A percentile compares a stretch with the other conserved stretches of the same genome.
phyloP scores from a whole-genome alignment of 768 basidiomycete genomes.

The Rhizopogon vulgaris region DNA sequence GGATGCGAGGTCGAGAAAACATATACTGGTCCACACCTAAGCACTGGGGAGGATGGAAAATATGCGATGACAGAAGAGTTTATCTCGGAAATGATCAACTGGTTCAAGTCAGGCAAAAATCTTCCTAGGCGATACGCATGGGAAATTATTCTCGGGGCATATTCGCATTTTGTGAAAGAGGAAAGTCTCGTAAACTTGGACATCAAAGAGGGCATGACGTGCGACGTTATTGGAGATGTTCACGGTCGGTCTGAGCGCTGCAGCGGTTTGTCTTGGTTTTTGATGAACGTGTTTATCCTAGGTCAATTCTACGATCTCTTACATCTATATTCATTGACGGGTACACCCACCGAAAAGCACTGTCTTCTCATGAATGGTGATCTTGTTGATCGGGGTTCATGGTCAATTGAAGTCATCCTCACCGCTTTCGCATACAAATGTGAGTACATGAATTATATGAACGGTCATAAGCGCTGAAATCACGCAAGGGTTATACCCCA shows the following conservation, averaged over 20 bases:
- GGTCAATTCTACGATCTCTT: slow-evolving; percentile 95
- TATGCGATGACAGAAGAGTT: slow-evolving; percentile 75
- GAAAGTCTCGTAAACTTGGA: slow-evolving; percentile 75
- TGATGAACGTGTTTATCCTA: slow-evolving; percentile 24
- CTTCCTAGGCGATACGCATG: slow-evolving; percentile 85
- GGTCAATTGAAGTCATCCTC: slow-evolving; percentile 90
- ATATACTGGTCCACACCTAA: slow-evolving; percentile 73
- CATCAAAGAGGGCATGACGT: slow-evolving; percentile 70
- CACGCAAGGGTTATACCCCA: slow-evolving; percentile 82
- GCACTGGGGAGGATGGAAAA: slow-evolving; percentile 52
- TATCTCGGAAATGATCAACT: slow-evolving; percentile 78
- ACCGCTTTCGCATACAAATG: slow-evolving; percentile 95
- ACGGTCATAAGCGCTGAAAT: slow-evolving; percentile 7
- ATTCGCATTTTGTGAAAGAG: slow-evolving; percentile 68
- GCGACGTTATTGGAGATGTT: slow-evolving; percentile 95
- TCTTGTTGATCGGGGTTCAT: slow-evolving; percentile 95
- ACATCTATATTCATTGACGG: slow-evolving; percentile 81
- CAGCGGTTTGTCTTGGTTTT: not conserved
- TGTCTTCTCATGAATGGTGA: slow-evolving; percentile 90
- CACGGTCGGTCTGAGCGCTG: slow-evolving; percentile 53
- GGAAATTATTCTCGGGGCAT: slow-evolving; percentile 91
- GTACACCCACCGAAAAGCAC: slow-evolving; percentile 79
- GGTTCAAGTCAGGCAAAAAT: slow-evolving; percentile 94
- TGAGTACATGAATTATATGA: slow-evolving; percentile 27
- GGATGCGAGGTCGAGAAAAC: slow-evolving; percentile 71